Percentiles rank a stretch among this genome's conserved stretches.
These are phyloP conservation scores for Botrytis paeoniae DNA, from an alignment of 2,329 filamentous ascomycete genomes.

Conservation along the genomic window DNA sequence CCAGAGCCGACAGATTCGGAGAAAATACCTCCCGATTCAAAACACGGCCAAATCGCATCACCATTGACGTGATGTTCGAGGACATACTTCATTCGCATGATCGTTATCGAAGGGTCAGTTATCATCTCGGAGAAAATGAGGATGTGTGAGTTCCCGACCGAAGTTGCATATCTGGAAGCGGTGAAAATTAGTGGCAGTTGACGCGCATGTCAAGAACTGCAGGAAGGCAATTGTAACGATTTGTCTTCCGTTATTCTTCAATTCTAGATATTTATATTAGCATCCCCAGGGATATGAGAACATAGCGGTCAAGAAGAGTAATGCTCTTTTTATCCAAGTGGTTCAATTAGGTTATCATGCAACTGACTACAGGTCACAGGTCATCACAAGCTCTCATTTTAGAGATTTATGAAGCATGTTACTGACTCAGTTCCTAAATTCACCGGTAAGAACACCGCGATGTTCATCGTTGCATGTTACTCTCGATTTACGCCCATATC, in stretches of 20 bases:
- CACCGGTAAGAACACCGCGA: no score
- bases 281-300: background rate
- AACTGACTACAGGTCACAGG: background rate
- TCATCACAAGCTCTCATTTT: background rate
- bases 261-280: background rate
- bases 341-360: background rate
- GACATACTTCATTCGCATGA: background rate
- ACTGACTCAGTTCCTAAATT: background rate
- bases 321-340: background rate
- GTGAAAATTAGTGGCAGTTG: constrained; percentile 7
- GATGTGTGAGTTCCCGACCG: background rate
- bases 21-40: background rate
- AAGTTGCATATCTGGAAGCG: background rate
- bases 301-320: background rate
- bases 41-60: background rate
- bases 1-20: background rate
- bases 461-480: background rate
- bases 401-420: background rate
- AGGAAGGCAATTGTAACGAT: background rate
- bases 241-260: background rate
- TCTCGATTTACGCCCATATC: no score
- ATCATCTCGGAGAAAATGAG: background rate
- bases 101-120: background rate
- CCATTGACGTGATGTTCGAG: background rate
- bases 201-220: background rate